phyloP scores from a whole-genome alignment of 1,139 yeast species.

The Blastobotrys malaysiensis region DNA sequence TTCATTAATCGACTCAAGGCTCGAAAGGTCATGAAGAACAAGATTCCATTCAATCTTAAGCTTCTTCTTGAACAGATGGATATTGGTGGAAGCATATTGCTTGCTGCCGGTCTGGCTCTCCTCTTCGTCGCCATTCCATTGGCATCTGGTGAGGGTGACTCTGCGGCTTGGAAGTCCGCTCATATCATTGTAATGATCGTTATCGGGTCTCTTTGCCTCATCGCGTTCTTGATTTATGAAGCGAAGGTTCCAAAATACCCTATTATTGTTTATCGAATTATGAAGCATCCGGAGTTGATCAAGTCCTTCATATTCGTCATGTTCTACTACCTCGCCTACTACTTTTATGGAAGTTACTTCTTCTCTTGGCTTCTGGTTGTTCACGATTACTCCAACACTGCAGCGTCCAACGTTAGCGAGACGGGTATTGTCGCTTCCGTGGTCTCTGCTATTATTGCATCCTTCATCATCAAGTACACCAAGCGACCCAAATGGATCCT shows the following conservation, averaged over 20 bases:
- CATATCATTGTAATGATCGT: conserved; percentile 12
- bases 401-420: conserved; percentile 58
- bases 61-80: conserved; percentile 13
- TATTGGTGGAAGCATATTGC: conserved; percentile 15
- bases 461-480: conserved; percentile 43
- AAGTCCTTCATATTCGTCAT: conserved; percentile 14
- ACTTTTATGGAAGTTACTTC: conserved; percentile 17
- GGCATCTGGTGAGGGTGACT: conserved; percentile 12
- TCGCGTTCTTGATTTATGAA: conserved; percentile 15
- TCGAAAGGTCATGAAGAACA: conserved; percentile 4
- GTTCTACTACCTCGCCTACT: conserved; percentile 15
- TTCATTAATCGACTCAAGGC: conserved; percentile 15
- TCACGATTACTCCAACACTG: conserved; percentile 43
- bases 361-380: conserved; percentile 47
- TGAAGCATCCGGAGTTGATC: conserved; percentile 10
- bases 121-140: conserved; percentile 19
- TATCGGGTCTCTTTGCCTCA: conserved; percentile 13
- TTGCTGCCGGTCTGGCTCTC: conserved; percentile 17
- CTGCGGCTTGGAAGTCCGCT: conserved; percentile 12
- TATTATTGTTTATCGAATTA: conserved; percentile 9
- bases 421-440: conserved; percentile 59
- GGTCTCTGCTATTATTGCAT: conserved; percentile 52
- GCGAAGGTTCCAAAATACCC: conserved; percentile 13
- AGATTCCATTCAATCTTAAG: background rate
- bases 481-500: conserved; percentile 55